Evolutionary conservation across 495 filamentous ascomycete genomes (phyloP).

Genomic region (Daldinia vernicosa): DNA sequence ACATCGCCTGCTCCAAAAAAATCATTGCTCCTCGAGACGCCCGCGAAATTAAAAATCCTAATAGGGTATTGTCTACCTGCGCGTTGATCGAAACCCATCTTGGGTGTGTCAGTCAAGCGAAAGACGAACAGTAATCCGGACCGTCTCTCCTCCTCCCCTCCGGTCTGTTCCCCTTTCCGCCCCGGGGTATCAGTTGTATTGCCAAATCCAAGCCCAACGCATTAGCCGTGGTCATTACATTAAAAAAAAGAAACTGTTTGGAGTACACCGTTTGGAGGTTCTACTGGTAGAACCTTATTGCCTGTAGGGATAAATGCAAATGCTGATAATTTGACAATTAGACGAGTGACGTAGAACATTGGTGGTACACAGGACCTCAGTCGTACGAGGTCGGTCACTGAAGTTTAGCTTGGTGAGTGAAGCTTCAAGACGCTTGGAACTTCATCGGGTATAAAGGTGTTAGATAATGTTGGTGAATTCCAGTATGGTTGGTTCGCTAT

Average conservation of each 20-base stretch:
- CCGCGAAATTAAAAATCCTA: constrained; percentile 26
- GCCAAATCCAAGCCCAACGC: constrained; percentile 36
- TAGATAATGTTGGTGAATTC: neutral
- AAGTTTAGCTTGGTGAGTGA: constrained; percentile 6
- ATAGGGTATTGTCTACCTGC: constrained; percentile 27
- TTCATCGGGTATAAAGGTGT: neutral
- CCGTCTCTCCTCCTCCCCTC: constrained; percentile 11
- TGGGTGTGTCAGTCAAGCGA: constrained; percentile 21
- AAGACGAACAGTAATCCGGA: constrained; percentile 28
- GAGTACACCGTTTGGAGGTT: constrained; percentile 21
- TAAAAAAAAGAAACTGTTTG: constrained; percentile 30
- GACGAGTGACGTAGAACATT: constrained; percentile 30
- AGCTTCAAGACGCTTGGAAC: neutral
- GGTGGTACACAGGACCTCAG: constrained; percentile 37
- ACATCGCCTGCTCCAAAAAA: constrained; percentile 21
- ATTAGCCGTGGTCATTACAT: constrained; percentile 46
- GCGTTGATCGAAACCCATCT: constrained; percentile 19
- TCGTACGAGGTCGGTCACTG: constrained; percentile 7
- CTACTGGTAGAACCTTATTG: neutral
- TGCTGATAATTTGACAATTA: constrained; percentile 30
- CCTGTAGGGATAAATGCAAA: constrained; percentile 25
- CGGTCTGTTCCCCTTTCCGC: constrained; percentile 29
- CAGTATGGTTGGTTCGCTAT: neutral
- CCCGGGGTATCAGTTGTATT: constrained; percentile 54
- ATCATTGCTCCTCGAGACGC: constrained; percentile 28